A percentile compares a stretch with the other conserved stretches of the same genome.
phyloP scores from a whole-genome alignment of 148 eudicot species.

The Rhododendron henanense region DNA sequence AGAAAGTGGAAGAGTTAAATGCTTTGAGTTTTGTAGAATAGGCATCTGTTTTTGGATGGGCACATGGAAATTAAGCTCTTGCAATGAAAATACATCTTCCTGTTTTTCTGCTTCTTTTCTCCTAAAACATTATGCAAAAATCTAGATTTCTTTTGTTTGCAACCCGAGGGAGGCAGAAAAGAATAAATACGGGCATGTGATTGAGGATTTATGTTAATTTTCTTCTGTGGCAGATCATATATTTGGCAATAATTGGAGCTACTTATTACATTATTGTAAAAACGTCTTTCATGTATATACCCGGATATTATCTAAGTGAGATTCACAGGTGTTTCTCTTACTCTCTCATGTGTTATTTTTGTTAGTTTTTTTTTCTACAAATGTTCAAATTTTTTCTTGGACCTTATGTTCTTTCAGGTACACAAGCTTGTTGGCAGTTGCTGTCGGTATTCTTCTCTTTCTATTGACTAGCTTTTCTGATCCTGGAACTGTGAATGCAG shows the following conservation, averaged over 20 bases:
- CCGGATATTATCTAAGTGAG: slow-evolving; percentile 76
- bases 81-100: neutral
- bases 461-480: slow-evolving; percentile 88
- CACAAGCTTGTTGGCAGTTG: slow-evolving; percentile 73
- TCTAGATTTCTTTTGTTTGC: neutral
- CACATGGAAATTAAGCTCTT: neutral
- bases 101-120: neutral
- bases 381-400: slow-evolving; percentile 12
- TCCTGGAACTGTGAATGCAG: slow-evolving; percentile 81
- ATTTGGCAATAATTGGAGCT: slow-evolving; percentile 66
- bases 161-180: neutral
- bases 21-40: neutral
- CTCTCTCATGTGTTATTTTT: neutral
- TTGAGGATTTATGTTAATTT: neutral
- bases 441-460: slow-evolving; percentile 77
- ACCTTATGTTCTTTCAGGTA: slow-evolving; percentile 55
- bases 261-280: slow-evolving; percentile 68
- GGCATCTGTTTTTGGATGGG: neutral
- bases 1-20: neutral
- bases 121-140: neutral
- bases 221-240: slow-evolving; percentile 61
- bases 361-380: neutral
- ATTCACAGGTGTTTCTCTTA: slow-evolving; percentile 62
- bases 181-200: neutral
- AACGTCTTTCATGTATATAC: slow-evolving; percentile 78